phyloP scores from a whole-genome alignment of 2,329 filamentous ascomycete genomes.

The Beauveria rudraprayagi region DNA sequence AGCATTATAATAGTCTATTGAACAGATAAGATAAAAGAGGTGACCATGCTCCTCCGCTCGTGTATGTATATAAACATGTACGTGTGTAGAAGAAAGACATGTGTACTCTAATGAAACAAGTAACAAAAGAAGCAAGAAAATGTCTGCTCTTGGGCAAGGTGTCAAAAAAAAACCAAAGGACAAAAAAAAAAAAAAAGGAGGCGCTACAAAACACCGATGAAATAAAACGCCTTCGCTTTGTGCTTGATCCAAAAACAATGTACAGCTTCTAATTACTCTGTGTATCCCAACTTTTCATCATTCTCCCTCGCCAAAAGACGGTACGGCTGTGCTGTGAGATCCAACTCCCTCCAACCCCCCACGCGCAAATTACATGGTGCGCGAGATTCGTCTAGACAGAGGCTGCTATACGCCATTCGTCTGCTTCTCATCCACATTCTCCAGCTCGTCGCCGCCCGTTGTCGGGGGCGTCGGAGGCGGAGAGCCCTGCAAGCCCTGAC shows the following conservation, averaged over 20 bases:
- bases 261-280: background rate
- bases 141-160: background rate
- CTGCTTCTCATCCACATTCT: background rate
- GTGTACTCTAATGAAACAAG: background rate
- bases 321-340: background rate
- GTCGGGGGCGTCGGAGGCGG: slow-evolving; percentile 2
- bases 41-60: background rate
- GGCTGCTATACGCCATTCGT: background rate
- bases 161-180: background rate
- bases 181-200: background rate
- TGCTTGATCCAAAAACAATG: background rate
- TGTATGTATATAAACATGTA: background rate
- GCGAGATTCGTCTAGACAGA: background rate
- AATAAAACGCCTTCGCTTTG: slow-evolving; percentile 5
- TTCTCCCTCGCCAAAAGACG: background rate
- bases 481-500: background rate
- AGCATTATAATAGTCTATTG: background rate
- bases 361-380: background rate
- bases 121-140: background rate
- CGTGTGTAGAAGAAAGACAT: background rate
- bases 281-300: background rate
- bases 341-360: background rate
- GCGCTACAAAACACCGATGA: background rate
- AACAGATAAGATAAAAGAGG: background rate
- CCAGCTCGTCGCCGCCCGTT: background rate